These are phyloP conservation scores for Amoeboaphelidium occidentale DNA, from an alignment of 371 early-diverging fungal genomes.

Conservation along the genomic window DNA sequence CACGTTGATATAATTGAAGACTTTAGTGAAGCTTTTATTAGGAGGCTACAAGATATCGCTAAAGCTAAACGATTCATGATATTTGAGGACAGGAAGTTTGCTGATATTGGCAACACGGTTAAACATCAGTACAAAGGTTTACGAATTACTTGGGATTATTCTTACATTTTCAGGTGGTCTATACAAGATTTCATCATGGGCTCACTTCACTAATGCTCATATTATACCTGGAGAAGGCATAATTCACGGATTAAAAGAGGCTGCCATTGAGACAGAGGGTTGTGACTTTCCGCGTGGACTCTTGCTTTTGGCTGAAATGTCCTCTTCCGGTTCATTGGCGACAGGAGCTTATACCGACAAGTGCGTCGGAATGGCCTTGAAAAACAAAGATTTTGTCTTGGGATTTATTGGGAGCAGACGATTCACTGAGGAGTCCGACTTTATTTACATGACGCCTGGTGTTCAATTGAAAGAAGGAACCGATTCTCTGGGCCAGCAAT, in stretches of 20 bases:
- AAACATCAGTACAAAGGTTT: constrained; percentile 72
- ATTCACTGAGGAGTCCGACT: constrained; percentile 44
- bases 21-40: constrained; percentile 44
- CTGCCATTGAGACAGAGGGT: constrained; percentile 26
- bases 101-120: constrained; percentile 73
- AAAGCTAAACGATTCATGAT: constrained; percentile 74
- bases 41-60: constrained; percentile 38
- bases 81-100: constrained; percentile 94
- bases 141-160: too few relatives aligned
- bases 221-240: constrained; percentile 87
- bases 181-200: constrained; percentile 77
- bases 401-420: constrained; percentile 73
- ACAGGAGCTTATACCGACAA: constrained; percentile 50
- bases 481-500: constrained; percentile 80
- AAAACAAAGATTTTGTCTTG: constrained; percentile 63
- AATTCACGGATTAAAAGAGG: constrained; percentile 59
- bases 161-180: too few relatives aligned
- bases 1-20: constrained; percentile 83
- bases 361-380: constrained; percentile 62
- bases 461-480: constrained; percentile 43
- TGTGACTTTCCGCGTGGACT: constrained; percentile 25
- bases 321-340: constrained; percentile 60
- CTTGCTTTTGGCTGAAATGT: constrained; percentile 87
- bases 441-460: constrained; percentile 82
- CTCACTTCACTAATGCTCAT: constrained; percentile 83